phyloP scores from a whole-genome alignment of 441 rosid species.

The Daphne laureola region DNA sequence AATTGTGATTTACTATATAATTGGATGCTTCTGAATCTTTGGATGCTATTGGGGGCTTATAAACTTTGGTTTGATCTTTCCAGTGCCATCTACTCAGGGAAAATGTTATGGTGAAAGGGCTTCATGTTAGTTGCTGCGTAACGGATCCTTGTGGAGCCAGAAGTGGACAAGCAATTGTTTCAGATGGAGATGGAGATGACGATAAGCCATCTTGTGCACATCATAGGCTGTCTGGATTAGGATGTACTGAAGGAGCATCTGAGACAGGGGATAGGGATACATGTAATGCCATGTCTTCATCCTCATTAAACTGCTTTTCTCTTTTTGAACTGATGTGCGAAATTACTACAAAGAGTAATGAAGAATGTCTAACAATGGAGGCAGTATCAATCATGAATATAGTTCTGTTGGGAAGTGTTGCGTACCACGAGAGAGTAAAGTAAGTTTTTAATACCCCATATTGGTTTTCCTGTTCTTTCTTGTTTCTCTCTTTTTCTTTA shows the following conservation, averaged over 20 bases:
- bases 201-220: slow-evolving; percentile 20
- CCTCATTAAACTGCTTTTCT: slow-evolving; percentile 51
- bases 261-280: slow-evolving; percentile 20
- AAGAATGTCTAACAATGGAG: slow-evolving; percentile 52
- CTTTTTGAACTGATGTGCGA: slow-evolving; percentile 46
- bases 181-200: slow-evolving; percentile 18
- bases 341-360: slow-evolving; percentile 38
- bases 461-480: too few species aligned
- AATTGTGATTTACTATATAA: too few species aligned
- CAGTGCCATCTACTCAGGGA: slow-evolving; percentile 96
- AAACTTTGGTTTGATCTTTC: slow-evolving; percentile 84
- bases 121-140: slow-evolving; percentile 19
- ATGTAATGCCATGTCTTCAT: slow-evolving; percentile 23
- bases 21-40: too few species aligned
- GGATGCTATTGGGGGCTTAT: slow-evolving; percentile 37
- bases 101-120: slow-evolving; percentile 50
- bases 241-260: slow-evolving; percentile 21
- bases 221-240: slow-evolving; percentile 14
- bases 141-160: slow-evolving; percentile 23
- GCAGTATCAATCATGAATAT: slow-evolving; percentile 75
- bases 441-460: slow-evolving; percentile 21
- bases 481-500: background rate
- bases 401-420: slow-evolving; percentile 55
- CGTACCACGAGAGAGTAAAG: slow-evolving; percentile 59
- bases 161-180: slow-evolving; percentile 12